Base-by-base conservation (phyloP, 1,139 yeast genomes). In the Scheffersomyces lignicola region DNA sequence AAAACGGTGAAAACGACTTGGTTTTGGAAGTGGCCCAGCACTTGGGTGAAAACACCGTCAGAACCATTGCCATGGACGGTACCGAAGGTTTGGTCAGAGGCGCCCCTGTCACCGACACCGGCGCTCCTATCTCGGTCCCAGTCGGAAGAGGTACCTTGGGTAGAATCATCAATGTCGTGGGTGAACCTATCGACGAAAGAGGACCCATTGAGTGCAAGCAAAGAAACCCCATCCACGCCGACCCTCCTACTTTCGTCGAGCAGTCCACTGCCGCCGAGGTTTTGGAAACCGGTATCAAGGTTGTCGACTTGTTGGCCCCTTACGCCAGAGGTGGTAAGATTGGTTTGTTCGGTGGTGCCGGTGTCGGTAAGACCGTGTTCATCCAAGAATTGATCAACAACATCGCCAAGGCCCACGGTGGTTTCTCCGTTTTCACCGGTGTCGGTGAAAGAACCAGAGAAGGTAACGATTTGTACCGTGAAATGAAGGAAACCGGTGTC, bases 271-370 rank as follows among this genome's bases (percentile, higher is more conserved):
- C 83, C 54, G 97, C 98, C 52, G 97, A 92, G 79, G 90, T 92
- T 62, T 83, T 92, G 68, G 98, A 90, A 78, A 92, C 98, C 51
- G 98, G 98, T 87, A 92, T 92, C 69, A 92, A 92, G 83, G 98
- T 92, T 72, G 98, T 92, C 76, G 98, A 92, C 70, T 81, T 92
- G 68, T 83, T 92, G 59, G 98, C 98, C 56, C 98, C 98, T 58
- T 92, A 92, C 79, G 98, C 98, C 68, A 90, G 97, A 86, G 98
- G 98, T 86, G 98, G 98, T 87, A 92, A 92, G 84, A 92, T 92
- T 87, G 98, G 98, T 83, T 83, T 92, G 67, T 92, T 92, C 86
- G 98, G 98, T 80, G 98, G 98, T 90, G 98, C 98, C 73, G 98
- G 98, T 90, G 98, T 92, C 88, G 98, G 98, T 78, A 92, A 92